A percentile compares a stretch with the other conserved stretches of the same genome.
Evolutionary conservation across 345 rosid species (phyloP).

Genomic region (Turritis glabra): DNA sequence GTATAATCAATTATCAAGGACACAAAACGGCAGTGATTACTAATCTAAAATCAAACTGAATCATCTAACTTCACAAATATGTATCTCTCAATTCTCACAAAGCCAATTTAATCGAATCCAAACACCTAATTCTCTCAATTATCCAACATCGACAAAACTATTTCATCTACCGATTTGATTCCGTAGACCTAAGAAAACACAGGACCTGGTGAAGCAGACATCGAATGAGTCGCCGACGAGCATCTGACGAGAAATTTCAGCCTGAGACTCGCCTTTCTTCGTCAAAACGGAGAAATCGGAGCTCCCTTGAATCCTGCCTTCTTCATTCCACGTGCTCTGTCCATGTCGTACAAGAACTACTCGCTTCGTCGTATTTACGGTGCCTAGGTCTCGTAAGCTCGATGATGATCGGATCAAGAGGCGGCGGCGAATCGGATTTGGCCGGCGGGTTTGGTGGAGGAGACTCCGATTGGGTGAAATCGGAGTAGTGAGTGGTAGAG

Average conservation of each 20-base stretch:
- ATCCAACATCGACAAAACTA: conserved; percentile 2
- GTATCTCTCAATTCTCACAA: too few species aligned
- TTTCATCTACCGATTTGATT: too few species aligned
- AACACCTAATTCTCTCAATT: not conserved
- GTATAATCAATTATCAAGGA: not conserved
- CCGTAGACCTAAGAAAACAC: not conserved
- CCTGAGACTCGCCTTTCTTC: conserved; percentile 85
- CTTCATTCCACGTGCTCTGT: conserved; percentile 96
- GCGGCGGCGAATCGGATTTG: conserved; percentile 12
- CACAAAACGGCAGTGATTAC: not conserved
- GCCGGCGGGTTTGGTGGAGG: conserved; percentile 27
- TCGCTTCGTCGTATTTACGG: conserved; percentile 58
- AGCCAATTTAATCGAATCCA: not conserved
- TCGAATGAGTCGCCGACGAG: conserved; percentile 76
- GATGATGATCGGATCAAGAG: conserved; percentile 44
- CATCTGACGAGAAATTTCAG: conserved; percentile 90
- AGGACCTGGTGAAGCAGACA: conserved; percentile 78
- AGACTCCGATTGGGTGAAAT: conserved; percentile 34
- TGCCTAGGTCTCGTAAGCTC: conserved; percentile 35
- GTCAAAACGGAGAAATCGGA: conserved; percentile 84
- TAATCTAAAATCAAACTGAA: not conserved
- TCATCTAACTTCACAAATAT: not conserved
- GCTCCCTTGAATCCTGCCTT: conserved; percentile 95
- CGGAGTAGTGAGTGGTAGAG: conserved; percentile 39
- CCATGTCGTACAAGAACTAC: conserved; percentile 95